Evolutionary conservation across 495 filamentous ascomycete genomes (phyloP).

Genomic region (Aspergillus conjunctus): DNA sequence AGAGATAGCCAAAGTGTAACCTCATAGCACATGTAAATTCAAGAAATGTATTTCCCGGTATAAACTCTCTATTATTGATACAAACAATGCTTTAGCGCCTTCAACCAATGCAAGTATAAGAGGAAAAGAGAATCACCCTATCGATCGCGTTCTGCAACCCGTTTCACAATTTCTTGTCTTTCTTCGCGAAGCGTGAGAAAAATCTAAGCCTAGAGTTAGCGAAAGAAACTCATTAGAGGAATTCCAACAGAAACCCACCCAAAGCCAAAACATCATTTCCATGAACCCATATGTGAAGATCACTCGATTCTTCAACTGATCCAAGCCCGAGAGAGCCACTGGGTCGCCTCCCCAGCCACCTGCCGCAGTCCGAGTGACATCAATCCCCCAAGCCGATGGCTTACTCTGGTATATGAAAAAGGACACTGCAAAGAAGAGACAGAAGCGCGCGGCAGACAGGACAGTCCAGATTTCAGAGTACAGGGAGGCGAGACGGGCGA

Average conservation of each 20-base stretch:
- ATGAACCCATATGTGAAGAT: conserved; percentile 83
- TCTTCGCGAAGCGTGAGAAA: conserved; percentile 48
- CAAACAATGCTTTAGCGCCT: neutral
- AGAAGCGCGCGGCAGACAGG: conserved; percentile 67
- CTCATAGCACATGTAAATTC: neutral
- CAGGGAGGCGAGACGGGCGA: conserved; percentile 42
- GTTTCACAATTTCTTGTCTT: conserved; percentile 41
- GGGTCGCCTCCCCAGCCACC: conserved; percentile 32
- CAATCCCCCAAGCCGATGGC: conserved; percentile 38
- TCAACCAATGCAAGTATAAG: neutral
- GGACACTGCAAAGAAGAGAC: conserved; percentile 64
- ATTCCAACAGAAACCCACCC: conserved; percentile 62
- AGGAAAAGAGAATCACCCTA: neutral
- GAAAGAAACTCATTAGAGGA: too few relatives aligned
- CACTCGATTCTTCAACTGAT: conserved; percentile 72
- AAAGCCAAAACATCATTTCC: conserved; percentile 87
- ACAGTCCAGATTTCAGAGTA: conserved; percentile 78
- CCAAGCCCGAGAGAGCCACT: conserved; percentile 39
- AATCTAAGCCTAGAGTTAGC: conserved; percentile 53
- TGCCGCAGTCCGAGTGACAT: conserved; percentile 25
- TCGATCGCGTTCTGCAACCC: conserved; percentile 39
- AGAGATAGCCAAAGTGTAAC: neutral
- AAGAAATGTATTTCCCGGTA: neutral
- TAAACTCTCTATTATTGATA: neutral
- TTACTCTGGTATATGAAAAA: conserved; percentile 69